phyloP scores from a whole-genome alignment of 768 basidiomycete genomes.

The Panus rudis region DNA sequence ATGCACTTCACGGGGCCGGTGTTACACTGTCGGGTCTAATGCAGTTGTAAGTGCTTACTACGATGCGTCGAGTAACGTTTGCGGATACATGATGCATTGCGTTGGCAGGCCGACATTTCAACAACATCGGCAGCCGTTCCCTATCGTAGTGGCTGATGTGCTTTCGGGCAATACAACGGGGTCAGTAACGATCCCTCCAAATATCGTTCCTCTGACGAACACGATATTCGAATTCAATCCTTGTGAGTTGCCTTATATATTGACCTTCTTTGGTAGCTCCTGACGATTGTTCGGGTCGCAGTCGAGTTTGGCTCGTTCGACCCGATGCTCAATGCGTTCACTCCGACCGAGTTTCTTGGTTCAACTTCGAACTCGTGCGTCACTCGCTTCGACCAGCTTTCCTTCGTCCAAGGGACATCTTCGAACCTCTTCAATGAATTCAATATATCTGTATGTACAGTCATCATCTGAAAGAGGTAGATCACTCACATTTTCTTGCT shows the following conservation, averaged over 20 bases:
- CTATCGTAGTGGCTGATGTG: conserved; percentile 56
- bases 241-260: conserved; percentile 31
- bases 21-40: conserved; percentile 59
- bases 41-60: conserved; percentile 13
- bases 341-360: conserved; percentile 56
- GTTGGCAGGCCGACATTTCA: conserved; percentile 46
- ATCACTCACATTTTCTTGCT: no score
- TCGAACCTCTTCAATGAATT: conserved; percentile 60
- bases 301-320: conserved; percentile 72
- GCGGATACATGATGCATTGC: not conserved
- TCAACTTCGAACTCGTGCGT: conserved; percentile 62
- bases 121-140: conserved; percentile 50
- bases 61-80: not conserved
- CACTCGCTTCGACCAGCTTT: conserved; percentile 66
- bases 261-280: not conserved
- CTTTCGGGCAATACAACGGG: conserved; percentile 37
- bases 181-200: conserved; percentile 37
- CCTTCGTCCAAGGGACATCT: conserved; percentile 71
- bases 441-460: conserved; percentile 14
- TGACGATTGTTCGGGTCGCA: conserved; percentile 21
- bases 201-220: conserved; percentile 32
- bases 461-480: no score
- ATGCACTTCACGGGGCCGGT: conserved; percentile 62
- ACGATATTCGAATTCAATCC: conserved; percentile 27
- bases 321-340: conserved; percentile 62